Conservation (phyloP, 306 rosid species). For the Psophocarpus tetragonolobus region DNA sequence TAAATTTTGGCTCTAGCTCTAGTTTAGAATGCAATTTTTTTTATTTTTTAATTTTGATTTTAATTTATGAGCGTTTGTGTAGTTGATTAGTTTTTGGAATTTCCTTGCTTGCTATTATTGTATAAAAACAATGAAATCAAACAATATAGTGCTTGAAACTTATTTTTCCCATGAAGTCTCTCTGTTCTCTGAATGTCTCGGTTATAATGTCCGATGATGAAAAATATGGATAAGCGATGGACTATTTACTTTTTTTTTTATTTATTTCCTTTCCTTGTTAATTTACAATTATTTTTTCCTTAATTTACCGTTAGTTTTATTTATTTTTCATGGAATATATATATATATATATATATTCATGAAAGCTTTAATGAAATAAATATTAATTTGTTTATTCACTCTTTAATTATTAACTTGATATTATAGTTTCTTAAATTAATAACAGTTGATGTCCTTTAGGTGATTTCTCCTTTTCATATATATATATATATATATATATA, state of each 20-base stretch:
- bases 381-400: too few species aligned
- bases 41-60: neutral
- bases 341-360: too few species aligned
- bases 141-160: neutral
- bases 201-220: neutral
- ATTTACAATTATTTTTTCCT: neutral
- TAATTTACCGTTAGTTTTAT: too few species aligned
- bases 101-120: conserved; percentile 16
- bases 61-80: neutral
- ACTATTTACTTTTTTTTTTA: neutral
- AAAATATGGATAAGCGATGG: neutral
- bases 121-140: conserved; percentile 23
- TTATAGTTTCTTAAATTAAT: too few species aligned
- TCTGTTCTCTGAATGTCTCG: neutral
- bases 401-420: too few species aligned
- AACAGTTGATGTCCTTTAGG: too few species aligned
- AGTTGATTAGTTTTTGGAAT: neutral
- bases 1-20: conserved; percentile 27
- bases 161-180: neutral
- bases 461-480: too few species aligned
- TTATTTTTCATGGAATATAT: too few species aligned
- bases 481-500: too few species aligned
- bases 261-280: neutral
- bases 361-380: too few species aligned
- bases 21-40: conserved; percentile 12